These are phyloP conservation scores for Euphorbia tirucalli DNA, from an alignment of 345 rosid genomes.

Conservation along the genomic window DNA sequence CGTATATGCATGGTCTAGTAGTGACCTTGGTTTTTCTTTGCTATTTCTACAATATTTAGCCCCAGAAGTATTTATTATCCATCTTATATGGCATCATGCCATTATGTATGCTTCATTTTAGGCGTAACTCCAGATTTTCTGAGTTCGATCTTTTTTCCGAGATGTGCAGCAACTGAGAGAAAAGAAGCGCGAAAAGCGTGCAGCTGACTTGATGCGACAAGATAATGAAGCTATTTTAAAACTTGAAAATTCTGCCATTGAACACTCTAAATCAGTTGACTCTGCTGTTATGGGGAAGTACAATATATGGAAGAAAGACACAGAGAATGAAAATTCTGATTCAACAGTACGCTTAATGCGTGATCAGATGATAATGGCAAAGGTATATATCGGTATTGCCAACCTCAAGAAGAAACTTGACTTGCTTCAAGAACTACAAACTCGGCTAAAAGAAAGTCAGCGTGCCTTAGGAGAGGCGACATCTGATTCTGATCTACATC, in stretches of 20 bases:
- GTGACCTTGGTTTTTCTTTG: background rate
- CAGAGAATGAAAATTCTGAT: constrained; percentile 84
- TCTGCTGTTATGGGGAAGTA: constrained; percentile 93
- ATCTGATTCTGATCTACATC: constrained; percentile 79
- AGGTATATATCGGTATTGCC: constrained; percentile 77
- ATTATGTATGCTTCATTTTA: background rate
- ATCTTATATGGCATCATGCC: background rate
- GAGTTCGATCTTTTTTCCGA: constrained; percentile 5
- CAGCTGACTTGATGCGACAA: constrained; percentile 61
- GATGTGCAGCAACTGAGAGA: constrained; percentile 84
- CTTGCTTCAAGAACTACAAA: constrained; percentile 68
- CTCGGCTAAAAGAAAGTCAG: constrained; percentile 81
- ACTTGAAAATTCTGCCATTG: constrained; percentile 93
- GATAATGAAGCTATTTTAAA: constrained; percentile 69
- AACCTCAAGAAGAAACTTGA: constrained; percentile 69
- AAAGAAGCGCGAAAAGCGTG: constrained; percentile 74
- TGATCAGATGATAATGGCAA: constrained; percentile 96
- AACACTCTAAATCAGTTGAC: constrained; percentile 91
- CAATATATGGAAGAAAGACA: constrained; percentile 92
- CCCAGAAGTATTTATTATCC: background rate
- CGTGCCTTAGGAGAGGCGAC: constrained; percentile 69
- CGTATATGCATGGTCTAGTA: constrained; percentile 12
- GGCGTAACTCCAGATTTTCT: background rate
- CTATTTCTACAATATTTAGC: background rate
- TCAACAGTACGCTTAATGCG: constrained; percentile 83